Evolutionary conservation across 225 moss, liverwort and hornwort genomes (phyloP).

Genomic region (Climacium dendroides): DNA sequence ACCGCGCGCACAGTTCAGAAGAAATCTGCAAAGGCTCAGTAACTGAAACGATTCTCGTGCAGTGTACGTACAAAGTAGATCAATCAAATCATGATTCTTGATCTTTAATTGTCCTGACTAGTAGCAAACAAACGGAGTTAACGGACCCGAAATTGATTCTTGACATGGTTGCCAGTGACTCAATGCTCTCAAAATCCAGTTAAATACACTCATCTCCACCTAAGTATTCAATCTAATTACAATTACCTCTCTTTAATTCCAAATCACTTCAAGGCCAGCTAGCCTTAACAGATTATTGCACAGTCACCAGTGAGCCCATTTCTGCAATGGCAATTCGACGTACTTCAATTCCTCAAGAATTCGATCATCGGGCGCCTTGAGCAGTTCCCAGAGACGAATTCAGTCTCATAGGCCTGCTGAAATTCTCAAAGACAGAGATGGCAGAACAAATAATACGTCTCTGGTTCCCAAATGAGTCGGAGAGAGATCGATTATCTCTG

Average conservation of each 20-base stretch:
- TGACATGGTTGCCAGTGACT: not conserved
- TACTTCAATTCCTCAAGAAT: not conserved
- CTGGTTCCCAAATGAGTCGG: not conserved
- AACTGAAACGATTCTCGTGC: not conserved
- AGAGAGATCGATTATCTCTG: not conserved
- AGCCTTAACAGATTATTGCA: not conserved
- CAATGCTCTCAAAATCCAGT: not conserved
- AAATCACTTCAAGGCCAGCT: not conserved
- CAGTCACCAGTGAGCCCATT: not conserved
- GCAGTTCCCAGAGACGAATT: too few species aligned
- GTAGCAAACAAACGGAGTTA: not conserved
- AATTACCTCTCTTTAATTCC: not conserved
- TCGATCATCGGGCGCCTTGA: not conserved
- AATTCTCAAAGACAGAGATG: not conserved
- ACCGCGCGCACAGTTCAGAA: too few species aligned
- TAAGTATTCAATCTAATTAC: not conserved
- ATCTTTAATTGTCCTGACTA: not conserved
- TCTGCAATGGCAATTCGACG: not conserved
- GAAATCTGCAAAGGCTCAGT: too few species aligned
- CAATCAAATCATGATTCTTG: not conserved
- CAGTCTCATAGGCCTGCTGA: not conserved
- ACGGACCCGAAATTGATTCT: not conserved
- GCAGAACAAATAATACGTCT: not conserved
- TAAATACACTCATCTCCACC: not conserved
- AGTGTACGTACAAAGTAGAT: not conserved